Base-by-base conservation (phyloP, 2,329 filamentous ascomycete genomes). In the Fusarium robinianum region DNA sequence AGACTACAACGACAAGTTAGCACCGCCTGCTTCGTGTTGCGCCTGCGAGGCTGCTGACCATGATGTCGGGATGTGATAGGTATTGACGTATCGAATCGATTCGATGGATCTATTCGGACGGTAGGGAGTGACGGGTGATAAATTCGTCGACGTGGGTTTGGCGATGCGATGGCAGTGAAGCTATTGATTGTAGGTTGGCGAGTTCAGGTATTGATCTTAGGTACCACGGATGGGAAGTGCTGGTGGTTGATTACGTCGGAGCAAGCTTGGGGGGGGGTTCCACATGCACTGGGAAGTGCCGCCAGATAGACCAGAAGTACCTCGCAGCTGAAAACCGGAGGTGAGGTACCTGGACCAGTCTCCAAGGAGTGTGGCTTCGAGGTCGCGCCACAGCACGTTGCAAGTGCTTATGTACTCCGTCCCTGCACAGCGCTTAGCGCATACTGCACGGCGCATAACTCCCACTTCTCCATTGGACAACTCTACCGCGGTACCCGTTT, bases 1-100 rank as follows among this genome's bases (percentile, higher is more conserved):
- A 70, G 94, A 94, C 92, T 97, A 66, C 21, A 62, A 53, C 38
- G 55, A 19, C 41, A 46, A 34, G 49, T 62, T 53, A 64, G 61
- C 55, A 61, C 41, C 39, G 43, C 21, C 25, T 32, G 42, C 24
- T 35, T 37, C 17, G 40, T 36, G 26, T 5, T 26, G 36, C 29
- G 37, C 38, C 23, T 18, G 47, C 40, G 26, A 41, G 36, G 37
- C 18, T 25, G 43, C 58, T 49, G 30, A 62, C 57, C 58, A 60
- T 61, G 46, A 38, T 53, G 48, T 32, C 31, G 35, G 25, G 39
- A 19, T 22, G 33, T 25, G 24, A 9, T 6, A 5, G 19, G 15
- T 16, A 9, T 2, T 32, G 15, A 25, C 18, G 21, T 35, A 34
- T 40, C 37, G 29, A 16, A 8, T 44, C 21, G 8, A 11, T 29